A percentile compares a stretch with the other conserved stretches of the same genome.
Evolutionary conservation across 2,329 filamentous ascomycete genomes (phyloP).

Genomic region (Arthrocladium fulminans): DNA sequence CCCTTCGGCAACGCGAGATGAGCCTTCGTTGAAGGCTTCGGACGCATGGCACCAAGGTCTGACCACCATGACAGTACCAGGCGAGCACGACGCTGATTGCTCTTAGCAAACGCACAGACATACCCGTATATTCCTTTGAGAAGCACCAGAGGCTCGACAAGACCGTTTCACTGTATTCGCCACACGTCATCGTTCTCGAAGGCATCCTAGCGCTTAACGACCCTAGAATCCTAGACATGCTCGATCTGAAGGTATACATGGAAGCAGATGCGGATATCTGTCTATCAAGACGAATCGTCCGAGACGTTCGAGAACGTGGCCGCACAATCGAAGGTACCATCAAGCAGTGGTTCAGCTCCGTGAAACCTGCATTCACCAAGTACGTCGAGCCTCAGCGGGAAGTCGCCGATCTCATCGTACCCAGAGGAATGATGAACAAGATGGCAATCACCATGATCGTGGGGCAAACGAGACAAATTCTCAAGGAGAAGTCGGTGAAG

Average conservation of each 20-base stretch:
- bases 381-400: conserved; percentile 88
- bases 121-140: conserved; percentile 90
- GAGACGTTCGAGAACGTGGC: conserved; percentile 81
- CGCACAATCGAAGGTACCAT: conserved; percentile 91
- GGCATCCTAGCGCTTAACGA: conserved; percentile 95
- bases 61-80: not conserved
- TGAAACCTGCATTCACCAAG: conserved; percentile 94
- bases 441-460: conserved; percentile 91
- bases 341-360: conserved; percentile 94
- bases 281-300: conserved; percentile 72
- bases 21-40: conserved; percentile 16
- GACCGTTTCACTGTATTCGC: conserved; percentile 87
- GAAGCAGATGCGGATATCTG: conserved; percentile 94
- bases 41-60: conserved; percentile 1
- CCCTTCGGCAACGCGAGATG: conserved; percentile 25
- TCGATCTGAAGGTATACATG: conserved; percentile 97
- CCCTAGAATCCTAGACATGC: conserved; percentile 67
- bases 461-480: conserved; percentile 80
- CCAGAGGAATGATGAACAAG: conserved; percentile 85
- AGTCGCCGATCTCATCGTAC: conserved; percentile 73
- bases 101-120: conserved; percentile 51
- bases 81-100: not conserved
- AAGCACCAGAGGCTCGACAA: conserved; percentile 72
- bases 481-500: conserved; percentile 73
- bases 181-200: conserved; percentile 89